These are phyloP conservation scores for Candida sonorensis DNA, from an alignment of 805 yeast species.

Conservation along the genomic window DNA sequence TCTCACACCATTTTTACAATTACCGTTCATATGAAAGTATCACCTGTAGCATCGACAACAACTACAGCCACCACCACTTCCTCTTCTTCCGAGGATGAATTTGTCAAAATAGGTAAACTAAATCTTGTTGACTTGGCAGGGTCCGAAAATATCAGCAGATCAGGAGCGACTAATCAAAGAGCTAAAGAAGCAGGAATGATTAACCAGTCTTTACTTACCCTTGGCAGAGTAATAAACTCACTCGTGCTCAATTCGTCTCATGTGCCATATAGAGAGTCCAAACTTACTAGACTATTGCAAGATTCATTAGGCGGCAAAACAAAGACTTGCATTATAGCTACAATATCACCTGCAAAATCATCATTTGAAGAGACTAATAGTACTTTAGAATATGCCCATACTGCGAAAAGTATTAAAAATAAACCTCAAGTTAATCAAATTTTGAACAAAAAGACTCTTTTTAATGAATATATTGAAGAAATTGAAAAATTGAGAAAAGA, in stretches of 20 bases:
- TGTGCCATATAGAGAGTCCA: conserved; percentile 81
- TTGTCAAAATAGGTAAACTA: conserved; percentile 55
- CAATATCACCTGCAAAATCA: conserved; percentile 74
- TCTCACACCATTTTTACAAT: conserved; percentile 77
- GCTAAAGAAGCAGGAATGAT: conserved; percentile 90
- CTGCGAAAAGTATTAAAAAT: conserved; percentile 76
- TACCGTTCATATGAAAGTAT: conserved; percentile 50
- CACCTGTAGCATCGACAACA: too few relatives aligned
- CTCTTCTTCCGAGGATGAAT: conserved; percentile 48
- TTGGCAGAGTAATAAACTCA: conserved; percentile 79
- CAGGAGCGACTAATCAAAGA: conserved; percentile 78
- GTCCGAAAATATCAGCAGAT: conserved; percentile 74
- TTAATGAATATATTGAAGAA: conserved; percentile 48
- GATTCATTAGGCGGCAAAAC: conserved; percentile 87
- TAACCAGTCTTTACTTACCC: conserved; percentile 72
- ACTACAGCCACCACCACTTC: too few relatives aligned
- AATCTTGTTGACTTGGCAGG: conserved; percentile 89
- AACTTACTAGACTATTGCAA: conserved; percentile 69
- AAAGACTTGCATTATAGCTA: conserved; percentile 80
- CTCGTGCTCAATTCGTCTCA: conserved; percentile 57
- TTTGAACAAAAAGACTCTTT: conserved; percentile 50
- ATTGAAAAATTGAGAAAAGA: conserved; percentile 53
- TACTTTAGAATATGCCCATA: conserved; percentile 80
- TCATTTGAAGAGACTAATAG: conserved; percentile 79
- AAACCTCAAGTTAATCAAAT: conserved; percentile 61